Conservation (phyloP, 1,284 basidiomycete species). For the Mycena sp. region DNA sequence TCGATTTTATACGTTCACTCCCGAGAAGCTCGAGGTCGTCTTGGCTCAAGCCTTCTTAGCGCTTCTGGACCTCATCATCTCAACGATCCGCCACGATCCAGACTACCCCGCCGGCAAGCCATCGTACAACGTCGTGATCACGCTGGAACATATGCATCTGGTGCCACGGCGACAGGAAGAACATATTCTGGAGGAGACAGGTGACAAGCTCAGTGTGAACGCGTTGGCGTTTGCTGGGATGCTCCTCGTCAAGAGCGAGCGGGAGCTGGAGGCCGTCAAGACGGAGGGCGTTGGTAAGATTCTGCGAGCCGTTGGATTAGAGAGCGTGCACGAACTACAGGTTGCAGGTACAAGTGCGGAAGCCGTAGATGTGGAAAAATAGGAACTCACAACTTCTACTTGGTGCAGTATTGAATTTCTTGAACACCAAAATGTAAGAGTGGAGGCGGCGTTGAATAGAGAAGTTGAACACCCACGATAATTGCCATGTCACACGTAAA, state of each 20-base stretch:
- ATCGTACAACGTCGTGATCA: slow-evolving; percentile 87
- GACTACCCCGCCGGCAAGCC: slow-evolving; percentile 67
- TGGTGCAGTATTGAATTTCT: no score
- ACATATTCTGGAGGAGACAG: slow-evolving; percentile 59
- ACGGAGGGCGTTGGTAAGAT: slow-evolving; percentile 68
- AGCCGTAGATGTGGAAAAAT: slow-evolving; percentile 19
- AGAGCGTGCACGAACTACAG: slow-evolving; percentile 71
- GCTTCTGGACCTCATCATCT: slow-evolving; percentile 82
- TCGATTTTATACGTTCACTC: slow-evolving; percentile 54
- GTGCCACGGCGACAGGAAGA: slow-evolving; percentile 77
- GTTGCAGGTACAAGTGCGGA: slow-evolving; percentile 39
- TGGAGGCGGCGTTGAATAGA: no score
- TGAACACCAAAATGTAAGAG: no score
- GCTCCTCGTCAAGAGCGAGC: slow-evolving; percentile 83
- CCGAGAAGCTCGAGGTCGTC: slow-evolving; percentile 59
- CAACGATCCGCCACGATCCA: slow-evolving; percentile 74
- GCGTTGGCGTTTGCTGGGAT: slow-evolving; percentile 89
- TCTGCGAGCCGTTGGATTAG: slow-evolving; percentile 66
- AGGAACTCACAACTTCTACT: no score
- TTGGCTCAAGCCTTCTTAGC: slow-evolving; percentile 76
- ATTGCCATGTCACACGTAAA: no score
- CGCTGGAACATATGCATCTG: slow-evolving; percentile 83
- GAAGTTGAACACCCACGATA: no score
- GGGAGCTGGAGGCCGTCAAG: slow-evolving; percentile 74
- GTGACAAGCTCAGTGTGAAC: slow-evolving; percentile 75